Percentiles rank a stretch among this genome's conserved stretches.
These are phyloP conservation scores for Curvularia verruculosa DNA, from an alignment of 2,329 filamentous ascomycete species.

Conservation along the genomic window DNA sequence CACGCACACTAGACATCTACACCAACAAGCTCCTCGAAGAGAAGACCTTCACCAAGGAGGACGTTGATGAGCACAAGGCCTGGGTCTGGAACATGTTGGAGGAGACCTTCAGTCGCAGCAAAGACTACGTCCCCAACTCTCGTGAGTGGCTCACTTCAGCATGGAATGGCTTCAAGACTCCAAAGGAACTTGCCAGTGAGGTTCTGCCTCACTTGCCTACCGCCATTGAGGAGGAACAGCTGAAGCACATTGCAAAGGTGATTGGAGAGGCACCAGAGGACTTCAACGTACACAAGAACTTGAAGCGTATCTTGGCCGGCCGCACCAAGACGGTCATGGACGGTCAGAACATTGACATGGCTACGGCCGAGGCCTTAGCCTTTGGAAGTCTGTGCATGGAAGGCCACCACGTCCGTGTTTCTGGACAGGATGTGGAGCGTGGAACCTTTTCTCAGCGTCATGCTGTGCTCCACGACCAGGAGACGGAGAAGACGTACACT, in stretches of 20 bases:
- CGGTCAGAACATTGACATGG: constrained; percentile 95
- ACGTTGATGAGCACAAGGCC: constrained; percentile 98
- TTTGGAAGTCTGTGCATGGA: constrained; percentile 91
- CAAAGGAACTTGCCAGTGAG: constrained; percentile 95
- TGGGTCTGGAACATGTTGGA: constrained; percentile 99
- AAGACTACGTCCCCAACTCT: constrained; percentile 93
- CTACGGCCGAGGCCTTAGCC: constrained; percentile 92
- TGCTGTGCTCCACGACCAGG: constrained; percentile 96
- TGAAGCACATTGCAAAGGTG: constrained; percentile 81
- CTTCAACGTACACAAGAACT: constrained; percentile 90
- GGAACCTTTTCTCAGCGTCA: constrained; percentile 99
- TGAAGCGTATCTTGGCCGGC: constrained; percentile 92
- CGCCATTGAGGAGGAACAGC: constrained; percentile 71
- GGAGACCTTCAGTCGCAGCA: constrained; percentile 95
- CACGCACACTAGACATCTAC: constrained; percentile 87
- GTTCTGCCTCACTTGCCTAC: constrained; percentile 91
- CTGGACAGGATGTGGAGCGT: constrained; percentile 98
- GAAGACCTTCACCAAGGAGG: constrained; percentile 94
- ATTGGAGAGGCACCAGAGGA: constrained; percentile 81
- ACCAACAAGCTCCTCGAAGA: constrained; percentile 88
- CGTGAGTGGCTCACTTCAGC: constrained; percentile 99
- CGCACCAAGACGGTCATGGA: constrained; percentile 91
- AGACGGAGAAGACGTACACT: constrained; percentile 89
- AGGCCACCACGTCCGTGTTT: constrained; percentile 96
- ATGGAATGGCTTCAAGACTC: constrained; percentile 99